Evolutionary conservation across 2,329 filamentous ascomycete species (phyloP), one percentile per base, ranked within the genome.

Genomic region (Capronia coronata): DNA sequence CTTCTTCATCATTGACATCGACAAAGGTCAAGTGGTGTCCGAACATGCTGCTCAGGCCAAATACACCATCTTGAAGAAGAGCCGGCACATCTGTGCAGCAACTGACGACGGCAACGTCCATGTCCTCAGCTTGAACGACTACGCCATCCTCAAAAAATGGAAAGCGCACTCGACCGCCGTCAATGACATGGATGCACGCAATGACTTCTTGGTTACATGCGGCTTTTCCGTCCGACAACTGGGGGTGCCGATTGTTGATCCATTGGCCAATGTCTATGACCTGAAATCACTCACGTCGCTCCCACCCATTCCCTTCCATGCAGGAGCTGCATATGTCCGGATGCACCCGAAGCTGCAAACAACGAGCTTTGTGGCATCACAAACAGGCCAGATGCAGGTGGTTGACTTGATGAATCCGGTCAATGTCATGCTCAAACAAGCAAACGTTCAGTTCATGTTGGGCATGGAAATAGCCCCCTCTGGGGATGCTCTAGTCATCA

Each of bases 321-420:
- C 89, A 2, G 89, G 93, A 8, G 93, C 91, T 30, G 91, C 93
- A 29, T 94, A 89, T 71, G 90, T 96, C 35, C 83, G 93, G 51
- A 93, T 98, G 86, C 93, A 98, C 66, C 93, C 94, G 1, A 84
- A 89, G 61, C 86, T 98, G 79, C 84, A 89, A 16, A 96, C 93
- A 0, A 97, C 94, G 0, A 91, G 87, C 61, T 90, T 98, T 53
- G 87, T 98, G 43, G 83, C 90, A 22, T 95, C 91, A 2, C 88
- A 94, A 62, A 86, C 82, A 37, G 93, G 94, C 1, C 89, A 96
- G 67, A 86, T 98, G 66, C 91, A 98, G 65, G 85, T 97, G 11
- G 88, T 97, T 43, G 93, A 98, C 66, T 78, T 98, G 3, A 88
- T 94, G 80, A 95, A 95, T 55, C 87, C 88, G 0, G 90, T 94